Conservation (phyloP, 345 rosid genomes). For the Odontarrhena argentea region DNA sequence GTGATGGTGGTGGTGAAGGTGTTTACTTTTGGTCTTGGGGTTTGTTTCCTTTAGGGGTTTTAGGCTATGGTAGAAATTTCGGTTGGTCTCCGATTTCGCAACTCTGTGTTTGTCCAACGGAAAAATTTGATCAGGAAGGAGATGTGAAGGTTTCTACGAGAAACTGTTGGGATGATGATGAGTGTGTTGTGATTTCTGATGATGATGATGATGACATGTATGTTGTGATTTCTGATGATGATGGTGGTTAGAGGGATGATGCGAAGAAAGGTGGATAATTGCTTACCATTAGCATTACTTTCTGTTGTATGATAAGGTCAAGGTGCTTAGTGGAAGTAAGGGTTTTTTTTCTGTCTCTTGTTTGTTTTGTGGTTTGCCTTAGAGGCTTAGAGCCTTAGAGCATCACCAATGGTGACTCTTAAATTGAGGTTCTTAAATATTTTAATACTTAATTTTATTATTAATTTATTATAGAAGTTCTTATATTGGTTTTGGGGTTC, state of each 20-base stretch:
- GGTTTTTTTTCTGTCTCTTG: conserved; percentile 16
- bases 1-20: conserved; percentile 40
- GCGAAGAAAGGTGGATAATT: conserved; percentile 54
- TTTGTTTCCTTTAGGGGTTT: conserved; percentile 59
- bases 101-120: conserved; percentile 49
- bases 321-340: conserved; percentile 55
- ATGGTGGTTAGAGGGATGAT: conserved; percentile 50
- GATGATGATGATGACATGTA: conserved; percentile 46
- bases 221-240: conserved; percentile 53
- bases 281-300: no score
- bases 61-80: conserved; percentile 40
- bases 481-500: no score
- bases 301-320: conserved; percentile 66
- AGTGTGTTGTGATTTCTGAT: conserved; percentile 48
- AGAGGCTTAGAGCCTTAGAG: no score
- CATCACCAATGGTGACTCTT: no score
- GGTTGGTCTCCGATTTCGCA: conserved; percentile 70
- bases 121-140: conserved; percentile 12
- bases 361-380: conserved; percentile 32
- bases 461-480: no score
- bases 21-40: conserved; percentile 69
- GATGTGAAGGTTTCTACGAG: conserved; percentile 22
- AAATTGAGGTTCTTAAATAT: no score
- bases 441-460: no score
- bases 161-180: conserved; percentile 10